Evolutionary conservation across 1,284 basidiomycete species (phyloP), one percentile per base, ranked within the genome.

Genomic region (Rhodotorula sp.): DNA sequence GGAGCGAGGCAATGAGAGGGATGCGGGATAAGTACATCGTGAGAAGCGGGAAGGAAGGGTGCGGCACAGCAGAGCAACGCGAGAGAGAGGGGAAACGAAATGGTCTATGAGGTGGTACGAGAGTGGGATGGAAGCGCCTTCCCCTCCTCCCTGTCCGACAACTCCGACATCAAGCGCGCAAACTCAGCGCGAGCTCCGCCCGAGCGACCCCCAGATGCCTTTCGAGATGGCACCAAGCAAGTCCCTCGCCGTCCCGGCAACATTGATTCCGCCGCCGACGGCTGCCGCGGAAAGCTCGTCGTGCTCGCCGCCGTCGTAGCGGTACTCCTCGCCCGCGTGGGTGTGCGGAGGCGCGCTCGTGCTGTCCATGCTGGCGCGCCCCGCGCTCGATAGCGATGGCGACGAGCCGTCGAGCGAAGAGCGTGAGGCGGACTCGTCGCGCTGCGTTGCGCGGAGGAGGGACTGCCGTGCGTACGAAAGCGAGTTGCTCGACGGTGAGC

Each of bases 231-330:
- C 78, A 1, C 78, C 78, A 12, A 79, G 58, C 32, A 79, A 48
- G 51, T 77, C 78, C 21, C 73, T 62, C 4, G 77, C 77, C 1
- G 78, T 78, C 4, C 77, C 76, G 9, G 75, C 78, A 1, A 78
- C 74, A 27, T 78, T 73, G 34, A 77, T 66, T 27, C 73, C 73
- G 25, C 68, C 56, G 34, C 77, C 74, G 25, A 78, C 74, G 6
- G 55, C 61, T 0, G 46, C 64, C 3, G 36, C 64, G 22, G 19
- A 66, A 34, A 74, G 74, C 50, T 76, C 77, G 54, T 71, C 65
- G 34, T 69, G 62, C 46, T 54, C 32, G 21, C 44, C 22, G 19
- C 32, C 29, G 29, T 46, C 46, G 6, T 32, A 25, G 25, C 34
- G 17, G 29, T n/a, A 6, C 39, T 32, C 39, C 36, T 36, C 36